These are phyloP conservation scores for Odontarrhena argentea DNA, from an alignment of 345 rosid genomes.

Conservation along the genomic window DNA sequence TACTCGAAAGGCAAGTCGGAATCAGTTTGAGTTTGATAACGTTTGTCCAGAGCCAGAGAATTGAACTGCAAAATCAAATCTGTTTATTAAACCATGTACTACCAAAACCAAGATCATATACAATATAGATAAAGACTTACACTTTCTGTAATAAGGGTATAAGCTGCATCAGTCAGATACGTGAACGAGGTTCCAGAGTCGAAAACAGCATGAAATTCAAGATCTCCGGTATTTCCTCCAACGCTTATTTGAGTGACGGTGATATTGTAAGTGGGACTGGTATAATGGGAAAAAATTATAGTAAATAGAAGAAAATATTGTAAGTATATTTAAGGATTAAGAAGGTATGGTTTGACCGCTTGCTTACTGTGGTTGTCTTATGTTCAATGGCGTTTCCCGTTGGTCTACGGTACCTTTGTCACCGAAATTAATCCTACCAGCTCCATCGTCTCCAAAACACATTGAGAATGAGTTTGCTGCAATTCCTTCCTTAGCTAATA, in stretches of 20 bases:
- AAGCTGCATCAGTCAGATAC: slow-evolving; percentile 77
- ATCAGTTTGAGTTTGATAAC: slow-evolving; percentile 40
- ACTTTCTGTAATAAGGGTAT: slow-evolving; percentile 57
- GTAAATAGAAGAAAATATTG: background rate
- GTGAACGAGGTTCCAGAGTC: slow-evolving; percentile 97
- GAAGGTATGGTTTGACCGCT: slow-evolving; percentile 15
- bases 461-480: slow-evolving; percentile 87
- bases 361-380: slow-evolving; percentile 64
- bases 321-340: background rate
- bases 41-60: slow-evolving; percentile 51
- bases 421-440: slow-evolving; percentile 91
- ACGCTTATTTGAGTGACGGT: slow-evolving; percentile 61
- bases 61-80: slow-evolving; percentile 64
- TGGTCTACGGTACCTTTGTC: slow-evolving; percentile 83
- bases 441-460: slow-evolving; percentile 77
- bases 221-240: slow-evolving; percentile 57
- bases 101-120: slow-evolving; percentile 11
- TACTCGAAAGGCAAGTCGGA: slow-evolving; percentile 71
- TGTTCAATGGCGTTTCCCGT: slow-evolving; percentile 80
- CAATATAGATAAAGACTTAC: slow-evolving; percentile 50
- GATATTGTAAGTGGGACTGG: slow-evolving; percentile 87
- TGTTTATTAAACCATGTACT: background rate
- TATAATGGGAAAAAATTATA: slow-evolving; percentile 8
- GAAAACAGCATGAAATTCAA: slow-evolving; percentile 71
- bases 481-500: slow-evolving; percentile 67